Conservation (phyloP, 1,284 basidiomycete species). For the Cutaneotrichosporon mucoides region DNA sequence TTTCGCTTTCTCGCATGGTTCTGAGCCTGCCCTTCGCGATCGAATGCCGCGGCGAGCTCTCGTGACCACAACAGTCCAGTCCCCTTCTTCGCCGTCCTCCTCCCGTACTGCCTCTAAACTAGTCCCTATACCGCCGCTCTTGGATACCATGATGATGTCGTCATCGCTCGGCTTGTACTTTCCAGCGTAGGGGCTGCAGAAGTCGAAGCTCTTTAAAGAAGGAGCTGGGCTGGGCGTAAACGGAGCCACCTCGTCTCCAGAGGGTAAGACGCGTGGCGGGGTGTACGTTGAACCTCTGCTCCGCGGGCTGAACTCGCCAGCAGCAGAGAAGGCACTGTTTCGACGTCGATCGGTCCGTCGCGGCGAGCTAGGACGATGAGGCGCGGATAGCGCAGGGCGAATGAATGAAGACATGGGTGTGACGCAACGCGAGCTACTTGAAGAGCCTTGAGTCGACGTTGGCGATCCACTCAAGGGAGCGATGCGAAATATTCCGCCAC, state of each 20-base stretch:
- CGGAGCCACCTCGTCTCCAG: constrained; percentile 41
- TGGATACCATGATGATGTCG: constrained; percentile 11
- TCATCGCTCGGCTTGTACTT: constrained; percentile 13
- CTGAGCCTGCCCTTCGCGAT: constrained; percentile 14
- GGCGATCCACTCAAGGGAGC: not conserved
- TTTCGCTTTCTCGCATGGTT: constrained; percentile 10
- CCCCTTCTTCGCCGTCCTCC: constrained; percentile 16
- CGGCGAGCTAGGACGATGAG: constrained; percentile 35
- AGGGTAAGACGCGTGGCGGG: constrained; percentile 38
- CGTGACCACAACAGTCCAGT: constrained; percentile 8
- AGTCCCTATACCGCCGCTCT: not conserved
- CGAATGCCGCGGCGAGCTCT: not conserved
- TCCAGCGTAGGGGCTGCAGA: constrained; percentile 36
- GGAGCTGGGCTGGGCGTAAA: constrained; percentile 20
- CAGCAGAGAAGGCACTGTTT: constrained; percentile 18
- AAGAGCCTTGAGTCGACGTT: constrained; percentile 5
- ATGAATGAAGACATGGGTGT: constrained; percentile 30
- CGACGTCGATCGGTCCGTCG: constrained; percentile 34
- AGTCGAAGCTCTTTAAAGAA: constrained; percentile 36
- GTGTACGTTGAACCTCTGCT: constrained; percentile 35
- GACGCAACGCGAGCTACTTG: not conserved
- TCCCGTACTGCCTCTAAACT: constrained; percentile 16
- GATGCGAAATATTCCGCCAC: constrained; percentile 23
- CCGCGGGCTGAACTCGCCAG: constrained; percentile 38
- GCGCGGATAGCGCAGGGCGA: constrained; percentile 34